Evolutionary conservation across 2,329 filamentous ascomycete species (phyloP).

Genomic region (Fusarium transvaalense): DNA sequence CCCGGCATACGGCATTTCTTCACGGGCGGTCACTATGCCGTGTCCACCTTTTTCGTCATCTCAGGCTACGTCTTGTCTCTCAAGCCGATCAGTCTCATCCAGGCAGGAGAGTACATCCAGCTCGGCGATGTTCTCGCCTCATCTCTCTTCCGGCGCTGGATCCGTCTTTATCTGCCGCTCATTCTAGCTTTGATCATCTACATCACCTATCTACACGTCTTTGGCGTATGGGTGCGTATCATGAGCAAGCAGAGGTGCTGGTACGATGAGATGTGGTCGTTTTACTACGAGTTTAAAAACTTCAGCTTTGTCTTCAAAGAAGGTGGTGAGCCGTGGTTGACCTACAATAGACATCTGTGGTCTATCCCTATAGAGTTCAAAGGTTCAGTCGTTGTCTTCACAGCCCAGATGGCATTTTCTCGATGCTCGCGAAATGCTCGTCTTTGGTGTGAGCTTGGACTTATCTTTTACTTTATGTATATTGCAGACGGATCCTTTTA

Average conservation of each 20-base stretch:
- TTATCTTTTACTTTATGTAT: constrained; percentile 76
- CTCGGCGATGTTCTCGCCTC: constrained; percentile 61
- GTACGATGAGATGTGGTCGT: constrained; percentile 62
- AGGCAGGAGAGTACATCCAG: constrained; percentile 57
- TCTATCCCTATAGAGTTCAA: constrained; percentile 73
- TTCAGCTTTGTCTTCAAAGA: constrained; percentile 75
- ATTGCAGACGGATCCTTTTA: constrained; percentile 74
- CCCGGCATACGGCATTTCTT: constrained; percentile 72
- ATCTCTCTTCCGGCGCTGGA: constrained; percentile 63
- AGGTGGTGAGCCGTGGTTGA: constrained; percentile 65
- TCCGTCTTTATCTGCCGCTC: constrained; percentile 64
- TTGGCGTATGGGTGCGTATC: constrained; percentile 60
- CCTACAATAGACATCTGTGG: constrained; percentile 70
- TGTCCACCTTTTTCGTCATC: constrained; percentile 68
- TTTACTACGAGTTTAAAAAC: constrained; percentile 72
- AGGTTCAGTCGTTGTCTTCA: constrained; percentile 74
- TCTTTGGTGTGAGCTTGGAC: constrained; percentile 63
- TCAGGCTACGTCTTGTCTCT: constrained; percentile 68
- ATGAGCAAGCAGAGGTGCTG: constrained; percentile 57
- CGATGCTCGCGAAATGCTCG: constrained; percentile 66
- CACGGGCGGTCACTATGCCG: constrained; percentile 71
- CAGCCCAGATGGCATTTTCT: constrained; percentile 67
- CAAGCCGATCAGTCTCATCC: constrained; percentile 62
- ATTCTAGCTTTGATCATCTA: constrained; percentile 67
- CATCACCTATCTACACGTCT: constrained; percentile 63